A percentile compares a stretch with the other conserved stretches of the same genome.
Evolutionary conservation across 768 basidiomycete genomes (phyloP).

Genomic region (Lactarius akahatsu): DNA sequence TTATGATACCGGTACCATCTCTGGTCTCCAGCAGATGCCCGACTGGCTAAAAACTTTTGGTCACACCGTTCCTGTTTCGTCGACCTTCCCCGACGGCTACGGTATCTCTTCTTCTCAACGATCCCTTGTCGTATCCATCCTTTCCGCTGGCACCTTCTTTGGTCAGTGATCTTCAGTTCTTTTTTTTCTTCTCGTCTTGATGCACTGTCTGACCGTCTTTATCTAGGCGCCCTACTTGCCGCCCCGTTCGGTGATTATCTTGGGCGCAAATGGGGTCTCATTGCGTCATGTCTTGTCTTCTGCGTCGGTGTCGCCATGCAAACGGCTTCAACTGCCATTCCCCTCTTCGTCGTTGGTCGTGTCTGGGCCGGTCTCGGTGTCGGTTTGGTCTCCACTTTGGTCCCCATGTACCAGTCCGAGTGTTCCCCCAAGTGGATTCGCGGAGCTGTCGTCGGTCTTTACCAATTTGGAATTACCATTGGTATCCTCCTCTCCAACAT

Average conservation of each 20-base stretch:
- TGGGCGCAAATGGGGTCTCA: slow-evolving; percentile 52
- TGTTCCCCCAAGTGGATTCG: slow-evolving; percentile 17
- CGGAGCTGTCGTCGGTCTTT: slow-evolving; percentile 56
- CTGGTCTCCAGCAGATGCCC: slow-evolving; percentile 68
- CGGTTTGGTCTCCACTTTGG: slow-evolving; percentile 48
- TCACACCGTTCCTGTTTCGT: slow-evolving; percentile 30
- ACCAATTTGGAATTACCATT: slow-evolving; percentile 55
- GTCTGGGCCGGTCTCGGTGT: slow-evolving; percentile 31
- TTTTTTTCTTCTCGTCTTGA: background rate
- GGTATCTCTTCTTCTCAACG: slow-evolving; percentile 43
- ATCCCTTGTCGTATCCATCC: slow-evolving; percentile 63
- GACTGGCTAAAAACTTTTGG: slow-evolving; percentile 58
- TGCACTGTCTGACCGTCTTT: slow-evolving; percentile 4
- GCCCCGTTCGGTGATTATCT: slow-evolving; percentile 55
- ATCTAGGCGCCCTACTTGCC: slow-evolving; percentile 50
- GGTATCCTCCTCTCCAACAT: slow-evolving; percentile 20
- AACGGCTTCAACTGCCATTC: slow-evolving; percentile 50
- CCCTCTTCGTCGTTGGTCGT: slow-evolving; percentile 52
- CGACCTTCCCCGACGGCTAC: slow-evolving; percentile 30
- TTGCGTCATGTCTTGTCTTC: slow-evolving; percentile 53
- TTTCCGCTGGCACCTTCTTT: slow-evolving; percentile 88
- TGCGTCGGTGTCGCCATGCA: slow-evolving; percentile 65
- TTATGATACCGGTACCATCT: slow-evolving; percentile 85
- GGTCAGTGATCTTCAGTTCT: slow-evolving; percentile 36
- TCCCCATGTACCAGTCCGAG: slow-evolving; percentile 73